A percentile compares a stretch with the other conserved stretches of the same genome.
Evolutionary conservation across 108 stramenopile genomes (phyloP).

Genomic region (Licmophora abbreviata): DNA sequence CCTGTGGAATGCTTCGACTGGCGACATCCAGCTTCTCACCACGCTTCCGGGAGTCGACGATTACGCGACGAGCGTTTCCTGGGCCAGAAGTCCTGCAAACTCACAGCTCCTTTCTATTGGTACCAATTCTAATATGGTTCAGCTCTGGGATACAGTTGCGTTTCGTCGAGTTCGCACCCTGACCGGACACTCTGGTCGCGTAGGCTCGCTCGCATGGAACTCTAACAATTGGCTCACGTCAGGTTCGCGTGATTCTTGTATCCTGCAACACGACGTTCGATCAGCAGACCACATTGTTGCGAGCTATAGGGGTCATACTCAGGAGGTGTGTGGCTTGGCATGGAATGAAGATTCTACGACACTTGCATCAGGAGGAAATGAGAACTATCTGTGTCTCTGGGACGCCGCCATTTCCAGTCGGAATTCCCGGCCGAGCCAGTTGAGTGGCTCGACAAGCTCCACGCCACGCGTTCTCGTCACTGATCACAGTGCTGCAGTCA

Average conservation of each 20-base stretch:
- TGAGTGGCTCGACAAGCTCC: slow-evolving; percentile 59
- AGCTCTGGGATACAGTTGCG: slow-evolving; percentile 81
- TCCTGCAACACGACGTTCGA: slow-evolving; percentile 94
- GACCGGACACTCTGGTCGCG: slow-evolving; percentile 87
- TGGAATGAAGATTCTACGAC: slow-evolving; percentile 81
- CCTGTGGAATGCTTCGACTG: slow-evolving; percentile 97
- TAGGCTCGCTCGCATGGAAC: slow-evolving; percentile 94
- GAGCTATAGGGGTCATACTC: slow-evolving; percentile 59
- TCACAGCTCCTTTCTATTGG: slow-evolving; percentile 87
- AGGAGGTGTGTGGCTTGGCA: slow-evolving; percentile 66
- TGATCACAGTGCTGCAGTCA: slow-evolving; percentile 98
- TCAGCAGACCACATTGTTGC: slow-evolving; percentile 50
- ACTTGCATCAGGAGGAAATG: slow-evolving; percentile 97
- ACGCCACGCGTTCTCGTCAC: slow-evolving; percentile 73
- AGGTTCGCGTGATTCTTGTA: slow-evolving; percentile 85
- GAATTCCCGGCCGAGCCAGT: slow-evolving; percentile 23
- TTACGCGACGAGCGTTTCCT: slow-evolving; percentile 95
- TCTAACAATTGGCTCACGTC: slow-evolving; percentile 84
- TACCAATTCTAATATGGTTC: slow-evolving; percentile 58
- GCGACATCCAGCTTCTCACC: slow-evolving; percentile 89
- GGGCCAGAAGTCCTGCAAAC: slow-evolving; percentile 75
- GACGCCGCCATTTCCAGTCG: slow-evolving; percentile 74
- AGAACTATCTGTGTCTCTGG: slow-evolving; percentile 97
- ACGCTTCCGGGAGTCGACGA: slow-evolving; percentile 80
- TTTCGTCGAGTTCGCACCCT: slow-evolving; percentile 70